phyloP scores from a whole-genome alignment of 139 green algal species.

The Chlamydomonas eustigma region DNA sequence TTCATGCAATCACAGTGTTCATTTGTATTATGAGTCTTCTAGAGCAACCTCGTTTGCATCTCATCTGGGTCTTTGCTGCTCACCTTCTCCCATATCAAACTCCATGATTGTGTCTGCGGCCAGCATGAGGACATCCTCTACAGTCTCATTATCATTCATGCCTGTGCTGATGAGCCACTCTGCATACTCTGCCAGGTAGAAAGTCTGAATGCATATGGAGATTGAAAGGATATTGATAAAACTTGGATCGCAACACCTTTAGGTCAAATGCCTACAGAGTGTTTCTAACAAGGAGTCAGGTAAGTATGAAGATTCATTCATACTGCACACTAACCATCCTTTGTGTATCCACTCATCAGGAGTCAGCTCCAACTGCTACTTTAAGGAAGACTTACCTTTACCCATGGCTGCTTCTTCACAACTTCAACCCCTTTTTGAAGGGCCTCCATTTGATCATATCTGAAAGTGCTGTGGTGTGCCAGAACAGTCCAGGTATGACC shows the following conservation, averaged over 20 bases:
- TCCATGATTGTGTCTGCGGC: constrained; percentile 37
- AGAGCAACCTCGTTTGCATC: too few relatives aligned
- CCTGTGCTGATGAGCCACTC: constrained; percentile 41
- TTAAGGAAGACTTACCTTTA: constrained; percentile 36
- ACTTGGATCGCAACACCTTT: too few relatives aligned
- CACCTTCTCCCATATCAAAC: constrained; percentile 40
- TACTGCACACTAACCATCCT: too few relatives aligned
- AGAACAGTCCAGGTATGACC: constrained; percentile 33
- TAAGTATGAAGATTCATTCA: too few relatives aligned
- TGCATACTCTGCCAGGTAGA: constrained; percentile 37
- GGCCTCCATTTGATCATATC: constrained; percentile 34
- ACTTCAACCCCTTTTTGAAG: constrained; percentile 14
- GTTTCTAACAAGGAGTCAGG: too few relatives aligned
- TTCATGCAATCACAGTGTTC: too few relatives aligned
- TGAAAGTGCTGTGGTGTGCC: constrained; percentile 19
- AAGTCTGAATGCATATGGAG: too few relatives aligned
- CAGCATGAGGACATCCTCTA: constrained; percentile 39
- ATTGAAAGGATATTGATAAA: too few relatives aligned
- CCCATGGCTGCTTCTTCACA: constrained; percentile 24
- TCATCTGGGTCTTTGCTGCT: background rate
- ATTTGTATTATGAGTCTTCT: too few relatives aligned
- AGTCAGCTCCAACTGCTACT: too few relatives aligned
- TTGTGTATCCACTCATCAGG: too few relatives aligned
- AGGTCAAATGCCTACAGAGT: too few relatives aligned
- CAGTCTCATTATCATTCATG: constrained; percentile 31